Evolutionary conservation across 257 asterid genomes (phyloP), one percentile per base, ranked within the genome.

Genomic region (Solanum peruvianum): DNA sequence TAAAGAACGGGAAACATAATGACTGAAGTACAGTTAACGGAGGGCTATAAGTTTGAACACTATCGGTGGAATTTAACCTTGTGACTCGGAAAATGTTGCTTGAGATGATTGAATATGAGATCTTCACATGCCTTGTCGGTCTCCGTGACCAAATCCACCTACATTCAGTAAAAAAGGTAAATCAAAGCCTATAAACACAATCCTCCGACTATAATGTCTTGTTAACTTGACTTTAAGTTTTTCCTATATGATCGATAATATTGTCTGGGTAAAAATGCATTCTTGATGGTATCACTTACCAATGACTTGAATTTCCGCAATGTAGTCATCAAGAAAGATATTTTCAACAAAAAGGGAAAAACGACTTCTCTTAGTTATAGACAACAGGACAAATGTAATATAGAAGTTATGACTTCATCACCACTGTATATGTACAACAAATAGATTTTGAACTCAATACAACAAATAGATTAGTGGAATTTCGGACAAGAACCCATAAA

Each of bases 101-200:
- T 94, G 86, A 96, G 96, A 78, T 89, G 85, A 88, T 91, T 90
- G 90, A 95, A 96, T 90, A 96, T 93, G 86, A 94, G 93, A 73
- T 95, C 97, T 89, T 96, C 99, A 72, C 99, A 96, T 44, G 89
- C 93, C 92, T 95, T 96, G 92, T 96, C 99, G 5, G 99, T 96
- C 92, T 95, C 99, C 0, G 99, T 96, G 71, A 96, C 99, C 96
- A 96, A 90, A 91, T 96, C 99, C 93, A 96, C 99, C 99, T 96
- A 86, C 86, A 76, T 78, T n/a, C 64, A 56, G 21, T 47, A 5
- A n/a, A 52, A 16, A 52, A 16, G 25, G 10, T 41, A 42, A 67
- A 82, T 39, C 4, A 27, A 80, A 52, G 25, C 9, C 39, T 2
- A 76, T 33, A 45, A 39, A 49, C 66, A 27, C 42, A 75, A 14